phyloP scores from a whole-genome alignment of 73 alveolate genomes.

The Uronychia binucleata region DNA sequence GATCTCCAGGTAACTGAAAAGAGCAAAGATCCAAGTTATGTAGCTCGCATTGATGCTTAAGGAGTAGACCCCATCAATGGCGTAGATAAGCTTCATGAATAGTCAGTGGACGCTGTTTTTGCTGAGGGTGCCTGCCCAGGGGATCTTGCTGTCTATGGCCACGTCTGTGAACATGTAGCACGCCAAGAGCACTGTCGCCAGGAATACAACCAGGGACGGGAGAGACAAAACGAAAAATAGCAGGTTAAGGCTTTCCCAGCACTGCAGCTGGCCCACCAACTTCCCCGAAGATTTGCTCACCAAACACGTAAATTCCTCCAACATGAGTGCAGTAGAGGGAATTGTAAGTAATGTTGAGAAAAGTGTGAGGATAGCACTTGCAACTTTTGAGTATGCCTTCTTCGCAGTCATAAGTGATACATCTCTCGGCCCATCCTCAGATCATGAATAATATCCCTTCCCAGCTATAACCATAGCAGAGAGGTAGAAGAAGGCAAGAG shows the following conservation, averaged over 20 bases:
- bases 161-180: background rate
- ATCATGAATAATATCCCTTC: no score
- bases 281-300: background rate
- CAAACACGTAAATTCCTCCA: background rate
- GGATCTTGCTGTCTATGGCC: background rate
- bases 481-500: no score
- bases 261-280: background rate
- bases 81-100: background rate
- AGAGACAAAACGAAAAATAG: background rate
- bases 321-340: background rate
- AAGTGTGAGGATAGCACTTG: background rate
- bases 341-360: background rate
- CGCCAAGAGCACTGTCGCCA: background rate
- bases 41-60: no score
- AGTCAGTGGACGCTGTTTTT: background rate
- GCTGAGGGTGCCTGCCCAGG: background rate
- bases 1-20: background rate
- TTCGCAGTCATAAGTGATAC: no score
- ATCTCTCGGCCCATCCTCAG: background rate
- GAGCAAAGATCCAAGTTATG: background rate
- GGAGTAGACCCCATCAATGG: background rate
- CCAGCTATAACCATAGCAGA: no score
- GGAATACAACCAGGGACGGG: background rate
- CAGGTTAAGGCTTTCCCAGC: background rate
- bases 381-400: no score